phyloP scores from a whole-genome alignment of 805 yeast genomes.

The Ogataea sp. region DNA sequence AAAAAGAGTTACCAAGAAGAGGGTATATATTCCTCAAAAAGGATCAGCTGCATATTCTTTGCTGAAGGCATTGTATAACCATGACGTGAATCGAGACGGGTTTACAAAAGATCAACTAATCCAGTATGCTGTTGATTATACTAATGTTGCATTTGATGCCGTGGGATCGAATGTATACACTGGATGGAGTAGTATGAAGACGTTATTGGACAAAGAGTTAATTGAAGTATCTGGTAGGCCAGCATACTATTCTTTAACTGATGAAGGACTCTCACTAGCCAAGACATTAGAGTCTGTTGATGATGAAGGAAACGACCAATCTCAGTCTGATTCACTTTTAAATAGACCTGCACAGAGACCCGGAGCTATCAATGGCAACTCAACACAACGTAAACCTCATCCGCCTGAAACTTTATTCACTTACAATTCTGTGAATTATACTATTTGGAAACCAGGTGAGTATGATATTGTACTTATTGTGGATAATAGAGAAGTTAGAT shows the following conservation, averaged over 20 bases:
- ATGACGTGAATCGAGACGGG: constrained; percentile 45
- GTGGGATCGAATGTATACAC: no score
- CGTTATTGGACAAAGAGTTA: constrained; percentile 51
- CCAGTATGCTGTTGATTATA: constrained; percentile 42
- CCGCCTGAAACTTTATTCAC: no score
- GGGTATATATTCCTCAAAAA: constrained; percentile 58
- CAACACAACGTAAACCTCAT: no score
- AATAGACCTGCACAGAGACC: background rate
- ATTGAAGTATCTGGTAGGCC: constrained; percentile 55
- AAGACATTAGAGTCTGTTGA: constrained; percentile 42
- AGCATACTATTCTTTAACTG: constrained; percentile 53
- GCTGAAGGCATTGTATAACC: constrained; percentile 45
- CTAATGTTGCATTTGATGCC: constrained; percentile 53
- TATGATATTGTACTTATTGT: constrained; percentile 56
- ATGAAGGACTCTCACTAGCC: constrained; percentile 61
- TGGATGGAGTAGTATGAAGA: constrained; percentile 69
- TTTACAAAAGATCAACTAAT: constrained; percentile 54
- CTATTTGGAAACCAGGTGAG: constrained; percentile 52
- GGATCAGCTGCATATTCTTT: constrained; percentile 85
- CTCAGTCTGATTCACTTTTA: no score
- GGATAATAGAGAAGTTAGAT: constrained; percentile 78
- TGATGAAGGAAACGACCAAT: no score
- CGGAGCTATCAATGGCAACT: background rate
- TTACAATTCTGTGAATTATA: constrained; percentile 5
- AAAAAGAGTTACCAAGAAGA: constrained; percentile 5